Percentiles rank a stretch among this genome's conserved stretches.
phyloP scores from a whole-genome alignment of 805 yeast genomes.

The Saturnispora sanitii region DNA sequence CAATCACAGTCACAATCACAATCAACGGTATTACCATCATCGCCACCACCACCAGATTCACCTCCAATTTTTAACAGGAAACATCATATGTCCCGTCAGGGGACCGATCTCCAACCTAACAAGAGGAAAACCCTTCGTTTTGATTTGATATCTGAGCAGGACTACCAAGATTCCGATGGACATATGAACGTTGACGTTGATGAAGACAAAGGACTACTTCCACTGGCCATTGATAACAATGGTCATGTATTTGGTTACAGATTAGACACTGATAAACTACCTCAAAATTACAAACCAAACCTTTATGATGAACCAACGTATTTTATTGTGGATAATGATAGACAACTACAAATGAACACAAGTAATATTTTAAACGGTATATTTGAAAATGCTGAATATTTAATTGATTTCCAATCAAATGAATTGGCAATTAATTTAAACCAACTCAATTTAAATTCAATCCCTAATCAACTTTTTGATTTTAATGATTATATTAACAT shows the following conservation, averaged over 20 bases:
- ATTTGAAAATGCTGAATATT: constrained; percentile 32
- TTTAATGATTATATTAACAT: constrained; percentile 42
- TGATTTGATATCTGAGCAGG: no score
- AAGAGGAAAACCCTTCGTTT: neutral
- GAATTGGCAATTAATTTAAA: constrained; percentile 38
- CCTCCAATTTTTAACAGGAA: neutral
- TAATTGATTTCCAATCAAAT: constrained; percentile 19
- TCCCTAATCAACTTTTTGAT: constrained; percentile 53
- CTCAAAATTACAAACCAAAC: constrained; percentile 22
- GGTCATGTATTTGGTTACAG: constrained; percentile 28
- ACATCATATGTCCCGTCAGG: neutral
- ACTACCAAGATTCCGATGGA: neutral
- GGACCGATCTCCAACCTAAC: neutral
- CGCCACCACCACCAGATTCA: neutral
- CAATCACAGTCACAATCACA: neutral
- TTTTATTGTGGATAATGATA: constrained; percentile 21
- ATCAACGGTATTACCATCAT: neutral
- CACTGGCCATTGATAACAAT: constrained; percentile 38
- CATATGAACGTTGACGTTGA: neutral
- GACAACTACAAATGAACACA: constrained; percentile 25
- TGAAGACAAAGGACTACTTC: constrained; percentile 19
- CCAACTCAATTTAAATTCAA: constrained; percentile 33
- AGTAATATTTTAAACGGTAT: constrained; percentile 33
- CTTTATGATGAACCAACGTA: constrained; percentile 27
- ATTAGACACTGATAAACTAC: constrained; percentile 23